Percentiles rank a stretch among this genome's conserved stretches.
phyloP scores from a whole-genome alignment of 2,329 filamentous ascomycete genomes.

The Niveomyces coronatus region DNA sequence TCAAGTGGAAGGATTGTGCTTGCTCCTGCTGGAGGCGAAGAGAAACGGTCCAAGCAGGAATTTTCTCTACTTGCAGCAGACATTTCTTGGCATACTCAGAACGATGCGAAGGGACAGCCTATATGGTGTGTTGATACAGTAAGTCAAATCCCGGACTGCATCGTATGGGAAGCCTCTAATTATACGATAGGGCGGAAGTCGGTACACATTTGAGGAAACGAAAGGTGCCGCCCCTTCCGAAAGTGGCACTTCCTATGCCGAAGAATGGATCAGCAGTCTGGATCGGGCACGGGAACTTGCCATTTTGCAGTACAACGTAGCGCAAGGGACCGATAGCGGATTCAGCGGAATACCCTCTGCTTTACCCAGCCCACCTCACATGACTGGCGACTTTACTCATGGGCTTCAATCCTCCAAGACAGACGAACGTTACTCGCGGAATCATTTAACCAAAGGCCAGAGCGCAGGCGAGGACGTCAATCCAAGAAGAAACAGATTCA shows the following conservation, averaged over 20 bases:
- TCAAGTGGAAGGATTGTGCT: constrained; percentile 83
- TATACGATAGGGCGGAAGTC: constrained; percentile 62
- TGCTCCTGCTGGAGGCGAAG: constrained; percentile 83
- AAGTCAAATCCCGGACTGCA: constrained; percentile 32
- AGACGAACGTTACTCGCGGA: constrained; percentile 43
- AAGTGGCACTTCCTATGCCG: constrained; percentile 56
- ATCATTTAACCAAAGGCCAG: constrained; percentile 50
- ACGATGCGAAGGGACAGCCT: constrained; percentile 77
- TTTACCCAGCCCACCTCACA: constrained; percentile 68
- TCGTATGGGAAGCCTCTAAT: constrained; percentile 12
- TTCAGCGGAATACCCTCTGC: constrained; percentile 60
- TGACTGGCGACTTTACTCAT: constrained; percentile 49
- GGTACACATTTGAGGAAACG: constrained; percentile 89
- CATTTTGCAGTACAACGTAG: constrained; percentile 57
- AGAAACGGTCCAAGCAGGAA: constrained; percentile 91
- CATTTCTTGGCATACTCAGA: constrained; percentile 67
- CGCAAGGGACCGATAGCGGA: constrained; percentile 56
- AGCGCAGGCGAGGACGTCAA: constrained; percentile 41
- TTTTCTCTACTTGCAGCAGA: constrained; percentile 71
- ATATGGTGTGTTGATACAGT: constrained; percentile 92
- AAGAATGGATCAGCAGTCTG: constrained; percentile 87
- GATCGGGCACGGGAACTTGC: constrained; percentile 82
- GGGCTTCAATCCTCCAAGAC: constrained; percentile 40
- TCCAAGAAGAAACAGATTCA: constrained; percentile 60
- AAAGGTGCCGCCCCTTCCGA: constrained; percentile 53